Evolutionary conservation across 306 rosid genomes (phyloP).

Genomic region (Begonia peltatifolia): DNA sequence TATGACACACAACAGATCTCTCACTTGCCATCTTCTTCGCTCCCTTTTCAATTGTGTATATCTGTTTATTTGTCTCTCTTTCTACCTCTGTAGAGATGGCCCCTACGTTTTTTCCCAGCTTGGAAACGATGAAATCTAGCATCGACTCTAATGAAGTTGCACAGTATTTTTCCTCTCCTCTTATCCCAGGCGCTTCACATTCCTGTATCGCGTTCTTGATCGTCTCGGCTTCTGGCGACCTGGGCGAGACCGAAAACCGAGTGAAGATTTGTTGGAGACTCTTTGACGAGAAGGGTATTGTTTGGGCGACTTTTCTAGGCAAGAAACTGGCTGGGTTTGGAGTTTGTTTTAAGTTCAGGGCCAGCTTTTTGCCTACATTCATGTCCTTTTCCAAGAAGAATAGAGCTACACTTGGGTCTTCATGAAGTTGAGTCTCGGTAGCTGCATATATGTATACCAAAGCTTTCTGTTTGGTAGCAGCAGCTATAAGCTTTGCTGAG

Average conservation of each 20-base stretch:
- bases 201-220: conserved; percentile 36
- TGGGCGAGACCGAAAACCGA: conserved; percentile 25
- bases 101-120: conserved; percentile 37
- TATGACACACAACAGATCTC: conserved; percentile 54
- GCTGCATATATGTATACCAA: conserved; percentile 5
- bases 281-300: conserved; percentile 51
- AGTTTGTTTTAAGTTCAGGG: conserved; percentile 28
- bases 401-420: conserved; percentile 34
- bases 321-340: conserved; percentile 26
- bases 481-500: conserved; percentile 37
- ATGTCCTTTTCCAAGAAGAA: conserved; percentile 64
- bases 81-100: conserved; percentile 49
- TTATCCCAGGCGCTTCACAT: conserved; percentile 28
- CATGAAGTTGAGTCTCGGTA: conserved; percentile 35
- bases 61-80: conserved; percentile 21
- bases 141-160: conserved; percentile 83
- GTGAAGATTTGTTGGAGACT: conserved; percentile 22
- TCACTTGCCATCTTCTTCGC: conserved; percentile 23
- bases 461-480: conserved; percentile 19
- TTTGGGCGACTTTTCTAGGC: conserved; percentile 26
- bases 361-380: conserved; percentile 20
- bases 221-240: conserved; percentile 24
- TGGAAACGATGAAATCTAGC: conserved; percentile 59
- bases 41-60: conserved; percentile 21
- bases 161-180: conserved; percentile 62